Percentiles rank a stretch among this genome's conserved stretches.
Conservation (phyloP, 2,329 filamentous ascomycete species). For the Chrysosphaeria jannelii region DNA sequence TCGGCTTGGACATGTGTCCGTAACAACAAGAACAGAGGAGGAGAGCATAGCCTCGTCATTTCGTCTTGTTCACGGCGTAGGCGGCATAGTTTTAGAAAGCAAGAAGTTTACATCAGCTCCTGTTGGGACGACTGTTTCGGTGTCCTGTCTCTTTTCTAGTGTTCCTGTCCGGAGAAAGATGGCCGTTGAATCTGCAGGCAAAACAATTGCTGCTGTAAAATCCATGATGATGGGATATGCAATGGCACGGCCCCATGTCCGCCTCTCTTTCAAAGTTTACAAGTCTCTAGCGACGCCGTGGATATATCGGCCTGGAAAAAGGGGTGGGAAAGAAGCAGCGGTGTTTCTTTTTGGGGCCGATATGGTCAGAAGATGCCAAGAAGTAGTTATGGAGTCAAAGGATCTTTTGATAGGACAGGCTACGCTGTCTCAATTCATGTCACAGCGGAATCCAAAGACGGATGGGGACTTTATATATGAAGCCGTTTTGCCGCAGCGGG, state of each 20-base stretch:
- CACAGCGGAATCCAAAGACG: neutral
- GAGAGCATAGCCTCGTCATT: constrained; percentile 25
- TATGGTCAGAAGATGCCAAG: constrained; percentile 3
- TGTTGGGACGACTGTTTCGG: constrained; percentile 36
- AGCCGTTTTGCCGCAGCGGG: constrained; percentile 24
- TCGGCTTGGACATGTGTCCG: constrained; percentile 23
- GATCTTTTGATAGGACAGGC: constrained; percentile 1
- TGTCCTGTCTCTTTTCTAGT: constrained; percentile 24
- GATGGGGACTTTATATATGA: constrained; percentile 15
- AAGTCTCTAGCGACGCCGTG: constrained; percentile 23
- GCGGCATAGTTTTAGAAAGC: constrained; percentile 10
- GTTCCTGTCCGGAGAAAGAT: constrained; percentile 32
- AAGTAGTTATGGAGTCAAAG: neutral
- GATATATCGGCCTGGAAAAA: constrained; percentile 20
- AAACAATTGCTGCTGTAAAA: constrained; percentile 25
- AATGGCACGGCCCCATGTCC: constrained; percentile 31
- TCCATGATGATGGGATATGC: constrained; percentile 31
- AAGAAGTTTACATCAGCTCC: constrained; percentile 17
- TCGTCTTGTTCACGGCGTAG: constrained; percentile 12
- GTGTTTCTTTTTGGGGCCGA: constrained; percentile 26
- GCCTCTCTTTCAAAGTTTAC: constrained; percentile 26
- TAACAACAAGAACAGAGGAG: constrained; percentile 31
- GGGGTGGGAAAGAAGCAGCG: constrained; percentile 20
- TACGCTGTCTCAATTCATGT: neutral
- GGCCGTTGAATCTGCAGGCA: constrained; percentile 24